Conservation (phyloP, 164 flowering plant genomes). For the Chimonanthus praecox region DNA sequence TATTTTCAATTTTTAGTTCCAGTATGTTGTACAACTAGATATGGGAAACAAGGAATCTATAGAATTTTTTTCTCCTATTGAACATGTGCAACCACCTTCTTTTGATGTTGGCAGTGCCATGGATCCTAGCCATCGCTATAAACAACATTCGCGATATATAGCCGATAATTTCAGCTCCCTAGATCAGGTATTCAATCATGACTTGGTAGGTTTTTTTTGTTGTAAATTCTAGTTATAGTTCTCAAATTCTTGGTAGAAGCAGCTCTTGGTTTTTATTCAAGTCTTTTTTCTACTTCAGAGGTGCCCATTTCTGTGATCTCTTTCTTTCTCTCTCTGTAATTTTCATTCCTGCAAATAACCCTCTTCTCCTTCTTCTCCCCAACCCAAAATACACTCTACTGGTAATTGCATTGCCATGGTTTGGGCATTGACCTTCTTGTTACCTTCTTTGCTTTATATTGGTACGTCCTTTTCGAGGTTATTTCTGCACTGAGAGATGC, state of each 20-base stretch:
- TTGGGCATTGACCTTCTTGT: background rate
- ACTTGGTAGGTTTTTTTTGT: background rate
- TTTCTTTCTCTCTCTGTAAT: background rate
- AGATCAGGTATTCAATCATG: conserved; percentile 10
- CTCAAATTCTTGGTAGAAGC: background rate
- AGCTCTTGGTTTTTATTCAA: background rate
- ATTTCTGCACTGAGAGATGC: conserved; percentile 61
- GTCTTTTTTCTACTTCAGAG: background rate
- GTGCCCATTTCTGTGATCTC: background rate
- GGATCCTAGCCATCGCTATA: background rate
- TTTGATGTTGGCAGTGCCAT: conserved; percentile 4
- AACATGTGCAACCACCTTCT: background rate
- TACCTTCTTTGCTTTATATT: background rate
- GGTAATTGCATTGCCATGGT: background rate
- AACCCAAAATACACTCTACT: background rate
- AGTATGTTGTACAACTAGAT: background rate
- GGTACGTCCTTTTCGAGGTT: conserved; percentile 36
- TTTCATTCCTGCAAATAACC: too few species aligned
- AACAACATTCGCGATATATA: background rate
- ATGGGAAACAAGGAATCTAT: conserved; percentile 9
- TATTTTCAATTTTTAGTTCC: background rate
- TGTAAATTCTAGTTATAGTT: background rate
- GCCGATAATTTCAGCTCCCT: conserved; percentile 14
- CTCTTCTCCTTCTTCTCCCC: too few species aligned
- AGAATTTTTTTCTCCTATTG: background rate